phyloP scores from a whole-genome alignment of 371 early-diverging fungal genomes.

The Mucor piriformis region DNA sequence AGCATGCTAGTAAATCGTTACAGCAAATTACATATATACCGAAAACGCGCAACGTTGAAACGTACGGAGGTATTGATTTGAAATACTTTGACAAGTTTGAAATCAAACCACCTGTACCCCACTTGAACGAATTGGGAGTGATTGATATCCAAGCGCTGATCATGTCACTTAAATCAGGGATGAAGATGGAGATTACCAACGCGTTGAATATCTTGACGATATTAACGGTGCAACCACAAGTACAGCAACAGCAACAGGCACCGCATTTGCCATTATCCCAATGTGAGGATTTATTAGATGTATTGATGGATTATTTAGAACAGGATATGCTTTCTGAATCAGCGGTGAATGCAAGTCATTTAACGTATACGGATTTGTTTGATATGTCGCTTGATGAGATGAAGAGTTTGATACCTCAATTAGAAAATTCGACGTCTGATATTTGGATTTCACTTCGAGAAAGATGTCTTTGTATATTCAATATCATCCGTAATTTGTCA shows the following conservation, averaged over 20 bases:
- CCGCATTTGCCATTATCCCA: constrained; percentile 36
- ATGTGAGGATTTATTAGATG: constrained; percentile 61
- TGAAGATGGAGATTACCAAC: constrained; percentile 72
- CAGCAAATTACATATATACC: constrained; percentile 44
- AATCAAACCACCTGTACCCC: constrained; percentile 60
- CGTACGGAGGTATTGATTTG: constrained; percentile 77
- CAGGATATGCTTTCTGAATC: constrained; percentile 39
- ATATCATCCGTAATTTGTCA: constrained; percentile 66
- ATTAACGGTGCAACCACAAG: constrained; percentile 41
- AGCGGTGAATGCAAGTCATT: constrained; percentile 1
- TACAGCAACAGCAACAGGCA: constrained; percentile 18
- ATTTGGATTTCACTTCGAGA: constrained; percentile 51
- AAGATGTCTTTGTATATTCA: constrained; percentile 52
- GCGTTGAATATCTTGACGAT: constrained; percentile 74
- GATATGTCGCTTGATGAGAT: constrained; percentile 61
- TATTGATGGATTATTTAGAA: constrained; percentile 53
- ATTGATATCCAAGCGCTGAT: constrained; percentile 77
- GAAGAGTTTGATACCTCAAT: constrained; percentile 52
- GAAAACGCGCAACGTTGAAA: constrained; percentile 62
- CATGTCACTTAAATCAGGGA: constrained; percentile 76
- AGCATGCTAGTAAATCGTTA: not conserved
- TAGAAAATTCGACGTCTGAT: constrained; percentile 47
- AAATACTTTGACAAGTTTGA: constrained; percentile 64
- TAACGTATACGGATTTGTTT: constrained; percentile 51
- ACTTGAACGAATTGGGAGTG: constrained; percentile 61